These are phyloP conservation scores for Eucalyptus sp. DNA, from an alignment of 345 rosid species.

Conservation along the genomic window DNA sequence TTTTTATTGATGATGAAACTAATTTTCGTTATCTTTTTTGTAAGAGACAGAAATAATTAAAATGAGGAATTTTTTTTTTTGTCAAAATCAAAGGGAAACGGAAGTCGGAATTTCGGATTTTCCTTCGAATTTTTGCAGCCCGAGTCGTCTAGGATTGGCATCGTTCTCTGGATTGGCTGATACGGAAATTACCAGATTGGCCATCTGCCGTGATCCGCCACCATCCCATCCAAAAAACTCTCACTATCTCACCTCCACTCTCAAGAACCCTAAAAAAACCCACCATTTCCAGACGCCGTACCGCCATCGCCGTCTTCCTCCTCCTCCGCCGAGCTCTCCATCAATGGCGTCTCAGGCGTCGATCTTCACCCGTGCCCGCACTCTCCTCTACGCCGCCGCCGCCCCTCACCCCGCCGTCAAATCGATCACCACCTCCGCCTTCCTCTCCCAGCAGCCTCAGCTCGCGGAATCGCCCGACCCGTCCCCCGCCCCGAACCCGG, in stretches of 20 bases:
- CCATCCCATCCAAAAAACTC: neutral
- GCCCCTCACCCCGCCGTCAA: conserved; percentile 5
- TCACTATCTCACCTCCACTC: neutral
- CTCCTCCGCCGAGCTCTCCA: neutral
- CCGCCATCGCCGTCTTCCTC: neutral
- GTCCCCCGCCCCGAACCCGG: neutral
- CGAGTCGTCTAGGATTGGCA: fast-evolving
- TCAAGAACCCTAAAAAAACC: neutral
- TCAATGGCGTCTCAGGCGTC: conserved; percentile 53
- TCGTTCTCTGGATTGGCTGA: neutral
- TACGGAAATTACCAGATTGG: neutral
- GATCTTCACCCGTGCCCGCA: conserved; percentile 25
- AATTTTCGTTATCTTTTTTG: fast-evolving
- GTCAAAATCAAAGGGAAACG: fast-evolving
- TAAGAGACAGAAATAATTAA: too few relatives aligned
- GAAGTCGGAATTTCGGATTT: neutral
- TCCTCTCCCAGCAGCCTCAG: conserved; percentile 60
- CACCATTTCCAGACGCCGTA: neutral
- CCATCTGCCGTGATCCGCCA: neutral
- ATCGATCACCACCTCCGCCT: conserved; percentile 44
- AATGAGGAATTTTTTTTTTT: too few relatives aligned
- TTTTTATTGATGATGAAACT: too few relatives aligned
- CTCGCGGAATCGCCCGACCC: conserved; percentile 29
- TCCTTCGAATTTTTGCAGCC: neutral
- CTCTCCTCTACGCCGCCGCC: conserved; percentile 16